These are phyloP conservation scores for Heterobasidion irregulare DNA, from an alignment of 1,284 basidiomycete genomes.

Conservation along the genomic window DNA sequence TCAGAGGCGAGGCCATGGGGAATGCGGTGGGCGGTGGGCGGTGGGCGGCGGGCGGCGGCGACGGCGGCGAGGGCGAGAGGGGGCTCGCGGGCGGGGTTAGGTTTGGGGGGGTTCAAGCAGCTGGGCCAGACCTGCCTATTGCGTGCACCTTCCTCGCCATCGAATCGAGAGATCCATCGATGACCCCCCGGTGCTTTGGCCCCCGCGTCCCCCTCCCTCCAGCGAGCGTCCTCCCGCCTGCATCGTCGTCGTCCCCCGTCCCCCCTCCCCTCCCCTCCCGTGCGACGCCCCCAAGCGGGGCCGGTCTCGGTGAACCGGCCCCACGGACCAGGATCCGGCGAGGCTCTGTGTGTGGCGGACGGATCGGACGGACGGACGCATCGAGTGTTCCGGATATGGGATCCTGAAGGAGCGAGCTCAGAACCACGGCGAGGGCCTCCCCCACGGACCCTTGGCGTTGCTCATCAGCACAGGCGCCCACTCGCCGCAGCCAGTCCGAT, in stretches of 20 bases:
- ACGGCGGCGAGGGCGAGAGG: background rate
- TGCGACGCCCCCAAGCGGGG: too few species aligned
- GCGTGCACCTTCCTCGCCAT: too few species aligned
- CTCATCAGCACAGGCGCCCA: too few species aligned
- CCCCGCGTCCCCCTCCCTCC: too few species aligned
- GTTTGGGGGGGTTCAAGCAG: background rate
- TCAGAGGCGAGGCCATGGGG: background rate
- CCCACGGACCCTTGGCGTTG: background rate
- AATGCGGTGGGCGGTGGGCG: too few species aligned
- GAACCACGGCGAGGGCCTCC: background rate
- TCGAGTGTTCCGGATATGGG: background rate
- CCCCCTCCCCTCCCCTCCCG: too few species aligned
- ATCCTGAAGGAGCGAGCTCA: background rate
- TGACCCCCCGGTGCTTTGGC: background rate
- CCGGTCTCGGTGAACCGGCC: too few species aligned
- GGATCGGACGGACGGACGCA: background rate
- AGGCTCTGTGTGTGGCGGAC: background rate
- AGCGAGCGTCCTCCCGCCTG: too few species aligned
- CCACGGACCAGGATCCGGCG: too few species aligned
- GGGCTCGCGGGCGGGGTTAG: background rate
- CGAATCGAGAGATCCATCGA: background rate
- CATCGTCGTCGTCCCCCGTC: too few species aligned
- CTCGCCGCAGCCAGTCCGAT: too few species aligned
- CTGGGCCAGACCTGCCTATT: conserved; percentile 7
- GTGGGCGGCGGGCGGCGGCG: background rate